Percentiles rank a stretch among this genome's conserved stretches.
phyloP scores from a whole-genome alignment of 306 rosid genomes.

The Pyrus betulifolia region DNA sequence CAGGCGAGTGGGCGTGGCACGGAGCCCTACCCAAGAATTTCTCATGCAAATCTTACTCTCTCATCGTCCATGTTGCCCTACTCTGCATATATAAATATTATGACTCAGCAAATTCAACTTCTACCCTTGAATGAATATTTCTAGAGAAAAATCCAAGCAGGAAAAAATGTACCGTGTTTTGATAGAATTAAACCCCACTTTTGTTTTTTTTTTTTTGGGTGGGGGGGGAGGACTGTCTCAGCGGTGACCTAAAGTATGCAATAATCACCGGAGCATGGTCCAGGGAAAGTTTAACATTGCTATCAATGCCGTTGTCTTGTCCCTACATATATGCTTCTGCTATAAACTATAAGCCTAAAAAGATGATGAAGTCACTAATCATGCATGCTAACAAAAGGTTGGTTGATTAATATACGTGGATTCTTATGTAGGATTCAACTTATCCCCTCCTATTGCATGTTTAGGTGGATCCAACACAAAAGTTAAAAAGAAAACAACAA shows the following conservation, averaged over 20 bases:
- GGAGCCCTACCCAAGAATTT: background rate
- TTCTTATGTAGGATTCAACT: conserved; percentile 45
- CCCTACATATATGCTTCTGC: conserved; percentile 7
- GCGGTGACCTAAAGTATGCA: conserved; percentile 32
- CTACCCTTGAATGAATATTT: background rate
- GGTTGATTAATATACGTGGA: conserved; percentile 23
- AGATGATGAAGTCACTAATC: conserved; percentile 24
- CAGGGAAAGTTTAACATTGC: background rate
- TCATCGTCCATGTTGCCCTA: background rate
- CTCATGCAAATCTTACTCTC: background rate
- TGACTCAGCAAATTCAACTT: background rate
- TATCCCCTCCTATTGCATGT: conserved; percentile 29
- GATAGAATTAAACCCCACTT: background rate
- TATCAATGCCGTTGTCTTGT: conserved; percentile 22
- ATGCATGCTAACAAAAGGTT: conserved; percentile 15
- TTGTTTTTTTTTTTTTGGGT: too few species aligned
- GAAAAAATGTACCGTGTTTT: background rate
- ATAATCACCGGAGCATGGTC: conserved; percentile 29
- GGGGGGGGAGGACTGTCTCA: background rate
- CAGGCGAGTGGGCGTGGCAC: background rate
- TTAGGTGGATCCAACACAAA: conserved; percentile 46
- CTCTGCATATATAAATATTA: background rate
- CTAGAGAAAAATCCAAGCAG: background rate
- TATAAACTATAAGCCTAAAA: conserved; percentile 17
- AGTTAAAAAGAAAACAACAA: conserved; percentile 19